Evolutionary conservation across 1,139 yeast genomes (phyloP), one percentile per base, ranked within the genome.

Genomic region (Scheffersomyces titani): DNA sequence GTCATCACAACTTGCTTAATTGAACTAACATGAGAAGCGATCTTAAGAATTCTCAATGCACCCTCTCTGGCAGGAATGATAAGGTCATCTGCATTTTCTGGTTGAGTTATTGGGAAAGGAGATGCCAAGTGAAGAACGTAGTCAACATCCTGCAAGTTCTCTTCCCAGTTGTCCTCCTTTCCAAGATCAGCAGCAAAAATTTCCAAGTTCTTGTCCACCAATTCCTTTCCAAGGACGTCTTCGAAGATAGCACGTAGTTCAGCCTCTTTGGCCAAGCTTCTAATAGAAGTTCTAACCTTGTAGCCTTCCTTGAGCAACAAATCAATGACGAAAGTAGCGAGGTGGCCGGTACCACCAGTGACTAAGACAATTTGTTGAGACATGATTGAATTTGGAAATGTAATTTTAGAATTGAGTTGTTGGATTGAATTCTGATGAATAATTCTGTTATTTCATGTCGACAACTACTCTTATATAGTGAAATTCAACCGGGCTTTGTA

Each of bases 81-180:
- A 21, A 53, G 19, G 2, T 60, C 44, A 7, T 59, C 54, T 51
- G 36, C 55, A 21, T 20, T 63, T 30, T 44, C 51, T 30, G 52
- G 49, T 18, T 46, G 24, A 53, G 6, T 44, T 47, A 50, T 47
- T 48, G 50, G 59, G 44, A 58, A 57, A 36, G 60, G 68, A 49
- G 61, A 63, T 2, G 68, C 68, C 9, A 64, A 55, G 53, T 64
- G 67, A 44, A 56, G 49, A 19, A 65, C 63, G 47, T 55, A 58
- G 13, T 63, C 60, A 45, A 56, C 56, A 1, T 61, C 64, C 7
- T 55, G 53, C 18, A 64, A 52, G 13, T 62, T 63, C 40, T 62
- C 58, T 16, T 59, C 59, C 66, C 67, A 65, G 16, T 62, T 62
- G 19, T 57, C 59, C 22, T 53, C 55, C 20, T 44, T 47, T 9